Base-by-base conservation (phyloP, 495 filamentous ascomycete species). In the Penicillium roqueforti region DNA sequence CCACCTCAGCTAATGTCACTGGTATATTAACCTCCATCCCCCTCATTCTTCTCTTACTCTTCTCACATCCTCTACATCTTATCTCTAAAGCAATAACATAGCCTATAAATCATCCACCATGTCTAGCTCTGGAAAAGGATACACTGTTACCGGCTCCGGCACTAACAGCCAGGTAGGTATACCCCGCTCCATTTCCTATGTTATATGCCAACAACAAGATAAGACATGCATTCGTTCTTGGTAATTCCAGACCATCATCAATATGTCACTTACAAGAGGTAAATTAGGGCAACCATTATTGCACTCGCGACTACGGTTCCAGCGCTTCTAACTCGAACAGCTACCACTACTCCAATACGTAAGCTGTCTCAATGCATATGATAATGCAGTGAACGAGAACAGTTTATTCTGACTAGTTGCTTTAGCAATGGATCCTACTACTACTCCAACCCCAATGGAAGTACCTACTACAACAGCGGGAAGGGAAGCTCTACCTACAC, bases 341-440 rank as follows among this genome's bases (percentile, higher is more conserved):
- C 53, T 80, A 79, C 61, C 76, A 80, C 56, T 80, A 80, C 56
- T 77, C 75, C 49, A 80, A 81, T 61, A 58, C 25, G 76, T 76
- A 29, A 20, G 26, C 18, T 45, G 23, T 29, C 19, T n/a, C n/a
- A n/a, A 16, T 19, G 6, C 13, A n/a, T 23, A 3, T 13, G n/a
- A n/a, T n/a, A n/a, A n/a, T n/a, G 11, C 9, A 28, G 25, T 20
- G 13, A 20, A 40, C 6, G n/a, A 4, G 6, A 26, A 14, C 26
- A 22, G 19, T 25, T 14, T 4, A 14, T 37, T 6, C 49, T 53
- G 11, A 40, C 26, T 16, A 13, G 8, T 4, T 44, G n/a, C 29
- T 26, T 23, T 47, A 76, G 74, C 25, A 51, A 76, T 57, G 76
- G 77, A 18, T 77, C 75, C 37, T 80, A 80, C 60, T 80, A 80